These are phyloP conservation scores for Annulohypoxylon bovei DNA, from an alignment of 495 filamentous ascomycete species.

Conservation along the genomic window DNA sequence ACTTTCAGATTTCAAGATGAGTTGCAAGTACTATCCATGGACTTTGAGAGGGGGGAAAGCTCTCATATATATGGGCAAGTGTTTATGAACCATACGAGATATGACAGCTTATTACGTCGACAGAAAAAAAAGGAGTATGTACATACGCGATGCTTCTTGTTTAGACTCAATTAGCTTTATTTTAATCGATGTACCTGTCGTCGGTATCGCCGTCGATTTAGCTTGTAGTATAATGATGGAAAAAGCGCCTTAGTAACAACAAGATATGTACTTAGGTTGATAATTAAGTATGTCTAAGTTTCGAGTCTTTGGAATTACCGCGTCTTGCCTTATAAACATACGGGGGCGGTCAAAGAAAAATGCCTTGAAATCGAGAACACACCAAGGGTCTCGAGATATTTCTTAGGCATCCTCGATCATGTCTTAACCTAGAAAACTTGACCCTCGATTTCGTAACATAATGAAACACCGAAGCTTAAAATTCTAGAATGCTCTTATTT, in stretches of 20 bases:
- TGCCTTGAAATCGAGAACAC: constrained; percentile 11
- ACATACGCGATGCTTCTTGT: no score
- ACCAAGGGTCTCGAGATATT: constrained; percentile 20
- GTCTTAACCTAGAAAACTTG: background rate
- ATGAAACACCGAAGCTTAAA: background rate
- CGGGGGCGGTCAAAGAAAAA: background rate
- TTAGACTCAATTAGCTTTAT: no score
- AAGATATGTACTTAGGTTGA: background rate
- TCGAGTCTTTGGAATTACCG: background rate
- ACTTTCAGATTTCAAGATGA: no score
- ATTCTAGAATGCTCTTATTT: constrained; percentile 26
- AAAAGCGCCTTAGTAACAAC: background rate
- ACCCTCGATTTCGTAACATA: background rate
- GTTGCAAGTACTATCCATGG: no score
- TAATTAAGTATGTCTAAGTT: background rate
- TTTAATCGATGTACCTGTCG: background rate
- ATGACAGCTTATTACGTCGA: no score
- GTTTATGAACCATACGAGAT: no score
- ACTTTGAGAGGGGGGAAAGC: no score
- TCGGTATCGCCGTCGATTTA: background rate
- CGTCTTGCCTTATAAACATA: constrained; percentile 14
- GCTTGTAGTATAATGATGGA: background rate
- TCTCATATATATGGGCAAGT: no score
- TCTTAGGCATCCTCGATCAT: background rate
- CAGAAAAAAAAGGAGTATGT: background rate